Evolutionary conservation across 2,329 filamentous ascomycete genomes (phyloP).

Genomic region (Paecilomyces fulvus): DNA sequence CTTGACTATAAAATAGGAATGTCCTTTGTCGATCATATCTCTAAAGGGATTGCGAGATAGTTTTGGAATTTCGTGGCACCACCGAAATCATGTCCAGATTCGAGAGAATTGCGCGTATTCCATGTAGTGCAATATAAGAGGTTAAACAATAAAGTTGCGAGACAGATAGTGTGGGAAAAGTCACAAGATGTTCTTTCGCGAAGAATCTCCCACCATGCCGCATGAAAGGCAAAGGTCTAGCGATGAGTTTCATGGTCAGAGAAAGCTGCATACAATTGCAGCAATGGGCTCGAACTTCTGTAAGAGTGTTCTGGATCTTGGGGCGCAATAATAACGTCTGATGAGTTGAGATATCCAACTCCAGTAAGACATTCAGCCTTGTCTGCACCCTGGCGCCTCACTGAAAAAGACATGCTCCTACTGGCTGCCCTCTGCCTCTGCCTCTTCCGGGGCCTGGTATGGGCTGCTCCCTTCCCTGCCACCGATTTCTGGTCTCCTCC

Average conservation of each 20-base stretch:
- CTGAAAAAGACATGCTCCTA: background rate
- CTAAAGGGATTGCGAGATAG: background rate
- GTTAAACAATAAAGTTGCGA: background rate
- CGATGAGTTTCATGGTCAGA: background rate
- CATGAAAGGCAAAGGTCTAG: constrained; percentile 1
- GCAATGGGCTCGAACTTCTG: background rate
- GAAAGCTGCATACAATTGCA: background rate
- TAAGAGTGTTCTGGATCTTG: background rate
- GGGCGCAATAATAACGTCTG: background rate
- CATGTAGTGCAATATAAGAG: background rate
- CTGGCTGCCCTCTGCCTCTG: background rate
- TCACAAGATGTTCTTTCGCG: background rate
- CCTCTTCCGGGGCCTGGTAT: too few species aligned
- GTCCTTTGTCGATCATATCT: background rate
- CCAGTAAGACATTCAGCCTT: background rate
- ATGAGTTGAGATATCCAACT: constrained; percentile 1
- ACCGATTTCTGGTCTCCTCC: constrained; percentile 6
- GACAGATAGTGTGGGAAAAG: background rate
- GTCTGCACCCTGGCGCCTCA: too few species aligned
- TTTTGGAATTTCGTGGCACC: constrained; percentile 2
- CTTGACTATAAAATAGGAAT: background rate
- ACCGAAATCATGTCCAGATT: constrained; percentile 1
- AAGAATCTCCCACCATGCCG: constrained; percentile 1
- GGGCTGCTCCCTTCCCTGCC: background rate
- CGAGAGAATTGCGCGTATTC: background rate